Base-by-base conservation (phyloP, 805 yeast species). In the Lipomyces oligophaga region DNA sequence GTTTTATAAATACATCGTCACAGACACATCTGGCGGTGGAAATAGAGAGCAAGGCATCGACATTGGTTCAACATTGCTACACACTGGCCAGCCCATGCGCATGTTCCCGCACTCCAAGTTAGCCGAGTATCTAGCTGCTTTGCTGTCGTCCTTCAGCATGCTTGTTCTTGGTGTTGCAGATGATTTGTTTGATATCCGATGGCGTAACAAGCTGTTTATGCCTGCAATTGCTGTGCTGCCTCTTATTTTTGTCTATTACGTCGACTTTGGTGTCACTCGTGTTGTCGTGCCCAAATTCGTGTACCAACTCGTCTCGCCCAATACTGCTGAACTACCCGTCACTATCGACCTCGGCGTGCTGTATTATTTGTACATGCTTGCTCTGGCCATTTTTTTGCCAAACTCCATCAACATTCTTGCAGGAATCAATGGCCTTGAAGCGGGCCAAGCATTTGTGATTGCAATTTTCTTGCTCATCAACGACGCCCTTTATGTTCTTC, bases 201-300 rank as follows among this genome's bases (percentile, higher is more conserved):
- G 99, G 99, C 75, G 99, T 62, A 96, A 93, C 69, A 93, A 93
- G 71, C 87, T 93, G 68, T 87, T 93, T 60, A 63, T 93, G 56
- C 99, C 99, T 0, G 96, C 96, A 0, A 79, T 93, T 44, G 96
- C 96, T 0, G 81, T 96, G 1, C 79, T 93, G 35, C 99, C 99
- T 4, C 72, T 93, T 58, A 72, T 93, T 48, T 77, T 90, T 15
- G 96, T 93, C 2, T 93, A 93, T 67, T 88, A 85, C 58, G 87
- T 89, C 47, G 97, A 93, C 66, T 90, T 86, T 66, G 94, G 96
- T 49, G 86, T 86, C 34, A 93, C 99, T 0, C 79, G 83, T 33
- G 83, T 93, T 6, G 76, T 86, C 48, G 74, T 93, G 2, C 99
- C 99, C 1, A 75, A 74, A 31, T 78, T 85, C 49, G 63, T 87